These are phyloP conservation scores for Penicillium manginii DNA, from an alignment of 495 filamentous ascomycete species.

Conservation along the genomic window DNA sequence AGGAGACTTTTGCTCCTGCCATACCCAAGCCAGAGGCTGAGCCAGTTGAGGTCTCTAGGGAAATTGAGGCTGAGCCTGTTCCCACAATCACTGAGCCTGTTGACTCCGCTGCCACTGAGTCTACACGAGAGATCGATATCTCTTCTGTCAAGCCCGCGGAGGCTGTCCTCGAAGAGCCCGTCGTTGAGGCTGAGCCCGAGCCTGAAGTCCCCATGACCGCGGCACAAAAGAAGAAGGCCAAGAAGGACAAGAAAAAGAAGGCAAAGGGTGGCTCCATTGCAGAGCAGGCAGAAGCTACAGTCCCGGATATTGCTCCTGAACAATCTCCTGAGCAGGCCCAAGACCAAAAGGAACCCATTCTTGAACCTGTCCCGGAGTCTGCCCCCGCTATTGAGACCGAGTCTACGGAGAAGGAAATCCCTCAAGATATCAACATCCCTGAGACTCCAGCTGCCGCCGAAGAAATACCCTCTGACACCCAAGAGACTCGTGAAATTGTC, in stretches of 20 bases:
- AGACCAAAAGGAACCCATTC: slow-evolving; percentile 1
- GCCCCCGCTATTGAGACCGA: neutral
- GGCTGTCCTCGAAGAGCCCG: neutral
- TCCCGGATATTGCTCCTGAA: slow-evolving; percentile 2
- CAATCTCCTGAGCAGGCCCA: slow-evolving; percentile 6
- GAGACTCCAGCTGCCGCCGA: neutral
- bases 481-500: slow-evolving; percentile 9
- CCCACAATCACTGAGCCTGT: neutral
- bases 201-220: slow-evolving; percentile 27
- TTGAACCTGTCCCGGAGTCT: neutral
- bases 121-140: neutral
- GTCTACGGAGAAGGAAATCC: slow-evolving; percentile 7
- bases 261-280: slow-evolving; percentile 21
- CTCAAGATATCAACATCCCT: slow-evolving; percentile 3
- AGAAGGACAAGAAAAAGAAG: slow-evolving; percentile 46
- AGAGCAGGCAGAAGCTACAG: slow-evolving; percentile 13
- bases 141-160: slow-evolving; percentile 1
- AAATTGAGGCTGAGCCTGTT: slow-evolving; percentile 10
- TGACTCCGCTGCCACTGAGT: neutral
- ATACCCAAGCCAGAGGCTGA: slow-evolving; percentile 7
- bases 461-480: neutral
- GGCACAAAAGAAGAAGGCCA: slow-evolving; percentile 42
- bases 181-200: slow-evolving; percentile 12
- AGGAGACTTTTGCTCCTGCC: neutral
- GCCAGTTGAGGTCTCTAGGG: slow-evolving; percentile 6